A percentile compares a stretch with the other conserved stretches of the same genome.
Conservation (phyloP, 2,329 filamentous ascomycete genomes). For the Westerdykella sp. region DNA sequence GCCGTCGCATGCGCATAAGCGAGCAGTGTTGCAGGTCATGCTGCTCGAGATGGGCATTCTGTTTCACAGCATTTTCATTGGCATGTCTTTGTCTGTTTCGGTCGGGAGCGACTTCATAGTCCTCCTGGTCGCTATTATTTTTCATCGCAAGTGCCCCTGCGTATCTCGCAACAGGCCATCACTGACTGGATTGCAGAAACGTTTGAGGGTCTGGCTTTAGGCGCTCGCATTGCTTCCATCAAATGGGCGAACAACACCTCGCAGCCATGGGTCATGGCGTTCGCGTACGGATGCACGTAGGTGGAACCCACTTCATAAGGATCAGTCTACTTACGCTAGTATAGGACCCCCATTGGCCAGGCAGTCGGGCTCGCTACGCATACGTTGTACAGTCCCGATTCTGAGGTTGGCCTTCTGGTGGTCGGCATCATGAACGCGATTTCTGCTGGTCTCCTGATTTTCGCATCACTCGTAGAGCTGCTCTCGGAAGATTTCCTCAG, state of each 20-base stretch:
- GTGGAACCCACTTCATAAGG: conserved; percentile 1
- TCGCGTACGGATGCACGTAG: conserved; percentile 59
- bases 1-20: conserved; percentile 19
- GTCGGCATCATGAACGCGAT: conserved; percentile 87
- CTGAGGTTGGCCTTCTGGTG: conserved; percentile 68
- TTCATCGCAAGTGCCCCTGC: conserved; percentile 41
- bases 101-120: conserved; percentile 50
- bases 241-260: conserved; percentile 38
- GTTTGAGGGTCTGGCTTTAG: conserved; percentile 81
- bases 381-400: conserved; percentile 71
- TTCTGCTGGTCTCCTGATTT: conserved; percentile 71
- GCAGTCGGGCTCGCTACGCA: conserved; percentile 74
- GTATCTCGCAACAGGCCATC: not conserved
- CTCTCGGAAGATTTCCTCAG: conserved; percentile 77
- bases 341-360: conserved; percentile 68
- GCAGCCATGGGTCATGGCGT: conserved; percentile 63
- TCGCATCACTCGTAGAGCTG: conserved; percentile 77
- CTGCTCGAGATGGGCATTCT: conserved; percentile 55
- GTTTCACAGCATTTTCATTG: conserved; percentile 59
- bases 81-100: conserved; percentile 53
- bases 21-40: conserved; percentile 30
- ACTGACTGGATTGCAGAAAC: conserved; percentile 47
- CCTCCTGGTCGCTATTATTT: conserved; percentile 55
- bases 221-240: conserved; percentile 76
- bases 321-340: conserved; percentile 36